Base-by-base conservation (phyloP, 2,329 filamentous ascomycete species). In the Dactylellina parvicollis region DNA sequence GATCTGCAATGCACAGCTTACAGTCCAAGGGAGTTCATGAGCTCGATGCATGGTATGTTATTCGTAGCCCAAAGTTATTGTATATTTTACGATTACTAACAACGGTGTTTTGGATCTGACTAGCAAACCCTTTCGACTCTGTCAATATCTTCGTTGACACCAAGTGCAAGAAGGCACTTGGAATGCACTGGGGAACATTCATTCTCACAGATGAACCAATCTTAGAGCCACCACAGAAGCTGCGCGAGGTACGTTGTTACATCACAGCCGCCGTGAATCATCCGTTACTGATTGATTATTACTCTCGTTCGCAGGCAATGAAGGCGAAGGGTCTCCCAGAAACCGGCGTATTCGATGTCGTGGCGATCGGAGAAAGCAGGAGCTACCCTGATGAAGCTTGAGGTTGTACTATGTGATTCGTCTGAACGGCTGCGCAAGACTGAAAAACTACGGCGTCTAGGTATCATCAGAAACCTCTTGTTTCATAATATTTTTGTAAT, bases 101-200 rank as follows among this genome's bases (percentile, higher is more conserved):
- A n/a, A n/a, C 50, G n/a, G 50, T 42, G 18, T 36, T 50, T 54
- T 28, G 9, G 4, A 22, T 38, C 24, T 16, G 42, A n/a, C 18
- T 54, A 73, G 69, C 91, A 5, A 91, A 96, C 79, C 94, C 94
- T 0, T 89, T 88, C 76, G 94, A 98, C 79, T 87, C 89, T 0
- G 92, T 96, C 36, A 92, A 95, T 78, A 96, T 98, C 77, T 96
- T 96, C 80, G 81, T 84, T 4, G 93, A 97, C 77, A 96, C 92
- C 0, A 86, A 85, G 76, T 97, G 93, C 82, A 84, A 86, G 77
- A 84, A 82, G 16, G 93, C 92, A 20, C 84, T 97, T 82, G 93
- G 87, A 1, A 96, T 97, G 77, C 94, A 97, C 79, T 97, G 93
- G 92, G 77, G 76, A 64, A 89, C 90, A 0, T 97, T 93, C 92